Evolutionary conservation across 2,329 filamentous ascomycete species (phyloP).

Genomic region (Beauveria bassiana): DNA sequence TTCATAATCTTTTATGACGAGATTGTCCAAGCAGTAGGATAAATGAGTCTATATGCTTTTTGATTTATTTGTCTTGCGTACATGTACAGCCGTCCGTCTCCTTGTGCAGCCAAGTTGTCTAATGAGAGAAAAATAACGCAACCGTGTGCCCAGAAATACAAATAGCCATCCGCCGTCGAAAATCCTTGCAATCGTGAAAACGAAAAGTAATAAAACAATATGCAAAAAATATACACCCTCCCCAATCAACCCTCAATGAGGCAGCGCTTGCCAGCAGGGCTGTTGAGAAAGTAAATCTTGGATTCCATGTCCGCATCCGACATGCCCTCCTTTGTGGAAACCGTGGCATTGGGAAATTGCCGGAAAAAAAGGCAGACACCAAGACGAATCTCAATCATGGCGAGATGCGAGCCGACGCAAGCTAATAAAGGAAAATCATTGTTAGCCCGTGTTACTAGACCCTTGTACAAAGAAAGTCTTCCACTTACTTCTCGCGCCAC

Average conservation of each 20-base stretch:
- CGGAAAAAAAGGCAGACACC: slow-evolving; percentile 44
- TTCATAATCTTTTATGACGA: not conserved
- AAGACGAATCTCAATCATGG: slow-evolving; percentile 46
- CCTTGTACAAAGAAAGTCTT: not conserved
- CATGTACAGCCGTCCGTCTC: not conserved
- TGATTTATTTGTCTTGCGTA: not conserved
- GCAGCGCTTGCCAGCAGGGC: slow-evolving; percentile 25
- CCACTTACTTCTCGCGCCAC: slow-evolving; percentile 35
- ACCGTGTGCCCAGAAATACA: not conserved
- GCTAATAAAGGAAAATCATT: not conserved
- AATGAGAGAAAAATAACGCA: not conserved
- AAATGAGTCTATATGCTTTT: not conserved
- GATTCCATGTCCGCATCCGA: slow-evolving; percentile 28
- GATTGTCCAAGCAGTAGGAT: not conserved
- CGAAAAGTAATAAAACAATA: not conserved
- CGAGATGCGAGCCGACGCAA: slow-evolving; percentile 51
- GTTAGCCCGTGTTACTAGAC: not conserved
- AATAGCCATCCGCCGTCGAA: not conserved
- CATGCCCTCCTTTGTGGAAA: slow-evolving; percentile 27
- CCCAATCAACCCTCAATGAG: slow-evolving; percentile 17
- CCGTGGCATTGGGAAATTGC: slow-evolving; percentile 29
- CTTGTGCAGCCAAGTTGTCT: not conserved
- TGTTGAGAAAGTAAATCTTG: slow-evolving; percentile 25
- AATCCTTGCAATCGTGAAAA: not conserved
- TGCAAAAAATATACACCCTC: not conserved